Conservation (phyloP, 140 eudicot species). For the Oenanthe javanica region DNA sequence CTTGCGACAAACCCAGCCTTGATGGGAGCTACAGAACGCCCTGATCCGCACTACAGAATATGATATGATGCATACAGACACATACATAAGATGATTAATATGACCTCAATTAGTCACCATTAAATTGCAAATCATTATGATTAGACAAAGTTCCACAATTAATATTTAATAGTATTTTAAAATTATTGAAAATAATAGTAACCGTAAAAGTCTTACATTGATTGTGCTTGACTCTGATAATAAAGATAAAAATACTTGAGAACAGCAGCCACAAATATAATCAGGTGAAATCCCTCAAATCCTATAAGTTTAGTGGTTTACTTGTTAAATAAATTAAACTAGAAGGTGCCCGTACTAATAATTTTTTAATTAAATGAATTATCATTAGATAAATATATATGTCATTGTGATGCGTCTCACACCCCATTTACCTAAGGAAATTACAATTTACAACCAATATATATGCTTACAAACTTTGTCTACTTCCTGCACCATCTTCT, state of each 20-base stretch:
- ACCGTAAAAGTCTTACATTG: background rate
- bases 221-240: background rate
- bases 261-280: background rate
- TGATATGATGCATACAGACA: background rate
- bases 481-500: no score
- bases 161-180: no score
- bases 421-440: no score
- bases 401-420: no score
- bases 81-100: background rate
- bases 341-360: no score
- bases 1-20: conserved; percentile 43
- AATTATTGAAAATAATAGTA: background rate
- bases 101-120: background rate
- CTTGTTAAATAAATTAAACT: no score
- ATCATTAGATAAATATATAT: no score
- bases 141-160: background rate
- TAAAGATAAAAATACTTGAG: no score
- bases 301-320: no score
- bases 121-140: background rate
- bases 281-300: background rate
- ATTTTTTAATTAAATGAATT: no score
- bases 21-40: conserved; percentile 57
- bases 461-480: no score
- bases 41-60: conserved; percentile 42
- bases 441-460: no score